Base-by-base conservation (phyloP, 441 rosid genomes). In the Metrosideros polymorpha region DNA sequence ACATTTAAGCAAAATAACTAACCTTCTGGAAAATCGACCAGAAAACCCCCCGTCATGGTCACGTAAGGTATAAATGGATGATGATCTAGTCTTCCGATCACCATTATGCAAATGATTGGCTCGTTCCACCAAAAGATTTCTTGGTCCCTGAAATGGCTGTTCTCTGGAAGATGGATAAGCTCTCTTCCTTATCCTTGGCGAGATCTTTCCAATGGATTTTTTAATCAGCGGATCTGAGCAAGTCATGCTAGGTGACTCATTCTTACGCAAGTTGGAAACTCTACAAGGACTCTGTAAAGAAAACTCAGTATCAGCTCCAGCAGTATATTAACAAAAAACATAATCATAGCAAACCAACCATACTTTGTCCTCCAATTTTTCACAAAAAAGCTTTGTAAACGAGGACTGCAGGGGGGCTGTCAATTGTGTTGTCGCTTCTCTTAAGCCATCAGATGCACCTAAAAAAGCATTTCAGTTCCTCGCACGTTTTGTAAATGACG, bases 351-450 rank as follows among this genome's bases (percentile, higher is more conserved):
- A 85, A 85, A 89, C 85, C 92, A 85, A 89, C 85, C 92, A 89
- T 94, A 95, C 98, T 82, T 92, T 90, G 22, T 87, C 90, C 52
- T 92, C 96, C 85, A 93, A 86, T 91, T 85, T 92, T 86, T 86
- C 90, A 87, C 85, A 82, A 86, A 95, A 93, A 85, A 83, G 43
- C 79, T 88, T 45, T 85, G 92, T 85, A 89, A 94, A 95, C n/a
- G 92, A 88, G 35, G 95, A 90, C 82, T 89, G 91, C n/a, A 91
- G 82, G 83, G 86, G 87, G 82, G 87, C 92, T 85, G 89, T 88
- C 53, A 90, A 84, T 87, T 89, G 87, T 87, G 90, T 51, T 89
- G 84, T 83, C 87, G 84, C 88, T 85, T 87, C 89, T 86, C 88
- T 89, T 85, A 85, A 90, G 59, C 85, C 93, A 89, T 92, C 90